Base-by-base conservation (phyloP, 345 rosid genomes). In the Limnanthes douglasii region DNA sequence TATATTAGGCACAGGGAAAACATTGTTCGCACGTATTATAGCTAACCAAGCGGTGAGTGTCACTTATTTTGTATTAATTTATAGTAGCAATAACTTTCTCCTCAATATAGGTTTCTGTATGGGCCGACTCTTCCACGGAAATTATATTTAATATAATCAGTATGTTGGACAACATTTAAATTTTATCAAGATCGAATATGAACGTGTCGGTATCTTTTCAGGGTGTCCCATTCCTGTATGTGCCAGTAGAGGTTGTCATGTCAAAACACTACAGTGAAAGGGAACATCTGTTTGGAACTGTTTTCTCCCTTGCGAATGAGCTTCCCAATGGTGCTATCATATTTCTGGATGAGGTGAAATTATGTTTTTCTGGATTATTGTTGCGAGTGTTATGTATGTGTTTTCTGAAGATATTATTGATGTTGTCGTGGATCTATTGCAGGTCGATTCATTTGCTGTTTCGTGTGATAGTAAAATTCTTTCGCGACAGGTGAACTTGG, bases 1-100 rank as follows among this genome's bases (percentile, higher is more conserved):
- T n/a, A n/a, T n/a, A 45, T 6, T 64, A 90, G 96, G 96, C 58
- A 85, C 94, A 19, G 96, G 99, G 60, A 90, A 90, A 72, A 85
- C 96, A 25, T 84, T 94, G 16, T 75, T 75, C 51, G 98, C 96
- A 8, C 88, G 88, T 53, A 82, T 90, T 51, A 84, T 84, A 40
- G 86, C 96, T 39, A 70, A 60, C 51, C 96, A 78, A 46, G 93
- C 86, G 25, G 94, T 84, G 61, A 77, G 92, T 46, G n/a, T n/a
- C n/a, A n/a, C n/a, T n/a, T n/a, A n/a, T n/a, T n/a, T n/a, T n/a
- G n/a, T n/a, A n/a, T n/a, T n/a, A n/a, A n/a, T n/a, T n/a, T n/a
- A n/a, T n/a, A n/a, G n/a, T n/a, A n/a, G n/a, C n/a, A n/a, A n/a
- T n/a, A n/a, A n/a, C n/a, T n/a, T n/a, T n/a, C n/a, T n/a, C n/a